Conservation (phyloP, 164 flowering plant species). For the Echeveria elegans region DNA sequence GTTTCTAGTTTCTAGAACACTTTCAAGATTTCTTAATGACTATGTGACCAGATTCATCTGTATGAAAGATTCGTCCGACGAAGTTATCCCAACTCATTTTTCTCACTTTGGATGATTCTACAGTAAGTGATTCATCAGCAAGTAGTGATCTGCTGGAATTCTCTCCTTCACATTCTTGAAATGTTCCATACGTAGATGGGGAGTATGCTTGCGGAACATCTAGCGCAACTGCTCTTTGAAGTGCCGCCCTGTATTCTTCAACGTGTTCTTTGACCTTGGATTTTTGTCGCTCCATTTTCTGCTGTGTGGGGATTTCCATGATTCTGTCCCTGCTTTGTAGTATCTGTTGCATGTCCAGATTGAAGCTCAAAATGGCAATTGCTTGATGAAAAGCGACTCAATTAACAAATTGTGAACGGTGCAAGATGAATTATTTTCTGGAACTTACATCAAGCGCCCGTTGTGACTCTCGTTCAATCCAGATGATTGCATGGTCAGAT, state of each 20-base stretch:
- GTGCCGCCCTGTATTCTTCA: slow-evolving; percentile 53
- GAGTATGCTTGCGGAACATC: slow-evolving; percentile 41
- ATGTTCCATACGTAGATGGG: slow-evolving; percentile 58
- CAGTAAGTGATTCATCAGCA: slow-evolving; percentile 16
- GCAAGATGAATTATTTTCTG: background rate
- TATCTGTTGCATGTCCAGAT: slow-evolving; percentile 22
- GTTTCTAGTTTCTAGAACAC: background rate
- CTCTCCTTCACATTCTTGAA: slow-evolving; percentile 23
- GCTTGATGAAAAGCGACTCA: background rate
- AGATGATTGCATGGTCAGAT: slow-evolving; percentile 30
- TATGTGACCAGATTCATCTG: slow-evolving; percentile 45
- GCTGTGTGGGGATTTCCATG: slow-evolving; percentile 51
- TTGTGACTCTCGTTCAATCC: slow-evolving; percentile 63
- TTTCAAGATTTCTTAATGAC: slow-evolving; percentile 29
- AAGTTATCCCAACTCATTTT: slow-evolving; percentile 49
- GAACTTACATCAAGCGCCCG: slow-evolving; percentile 56
- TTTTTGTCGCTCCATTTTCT: slow-evolving; percentile 48
- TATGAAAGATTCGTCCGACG: slow-evolving; percentile 41
- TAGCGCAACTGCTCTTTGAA: slow-evolving; percentile 42
- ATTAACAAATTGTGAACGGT: background rate
- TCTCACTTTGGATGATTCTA: slow-evolving; percentile 26
- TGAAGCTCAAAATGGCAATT: background rate
- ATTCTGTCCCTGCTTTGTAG: slow-evolving; percentile 41
- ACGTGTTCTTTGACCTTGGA: slow-evolving; percentile 42
- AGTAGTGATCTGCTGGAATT: slow-evolving; percentile 10